Evolutionary conservation across 805 yeast species (phyloP).

Genomic region (Kregervanrija pseudodelftensis): DNA sequence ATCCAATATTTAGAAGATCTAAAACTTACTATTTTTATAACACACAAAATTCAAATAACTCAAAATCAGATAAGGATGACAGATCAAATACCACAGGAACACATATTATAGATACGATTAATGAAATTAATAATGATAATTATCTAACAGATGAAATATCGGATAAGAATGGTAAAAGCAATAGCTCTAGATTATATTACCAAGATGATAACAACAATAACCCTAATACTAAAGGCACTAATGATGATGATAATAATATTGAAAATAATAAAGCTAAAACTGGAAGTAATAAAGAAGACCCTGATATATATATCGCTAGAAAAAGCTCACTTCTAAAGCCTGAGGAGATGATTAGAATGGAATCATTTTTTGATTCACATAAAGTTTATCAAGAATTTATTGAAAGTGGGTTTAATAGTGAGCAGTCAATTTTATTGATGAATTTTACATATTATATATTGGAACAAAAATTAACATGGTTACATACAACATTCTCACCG

Average conservation of each 20-base stretch:
- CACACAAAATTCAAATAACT: too few relatives aligned
- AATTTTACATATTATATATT: constrained; percentile 31
- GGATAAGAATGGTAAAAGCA: constrained; percentile 1
- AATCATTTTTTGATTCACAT: constrained; percentile 53
- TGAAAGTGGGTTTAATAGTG: constrained; percentile 50
- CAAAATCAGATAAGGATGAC: too few relatives aligned
- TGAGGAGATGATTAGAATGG: constrained; percentile 21
- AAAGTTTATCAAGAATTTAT: constrained; percentile 46
- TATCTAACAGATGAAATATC: constrained; percentile 6
- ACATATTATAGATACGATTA: constrained; percentile 22
- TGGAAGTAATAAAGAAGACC: background rate
- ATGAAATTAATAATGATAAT: constrained; percentile 23
- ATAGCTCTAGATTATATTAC: background rate
- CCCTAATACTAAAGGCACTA: constrained; percentile 4
- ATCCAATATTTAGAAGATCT: too few relatives aligned
- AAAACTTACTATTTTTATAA: too few relatives aligned
- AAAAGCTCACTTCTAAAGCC: constrained; percentile 4
- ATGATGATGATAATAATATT: background rate
- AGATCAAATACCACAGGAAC: constrained; percentile 13
- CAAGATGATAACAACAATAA: background rate
- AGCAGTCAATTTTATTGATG: constrained; percentile 56
- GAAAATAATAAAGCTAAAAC: background rate
- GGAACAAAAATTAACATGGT: constrained; percentile 35
- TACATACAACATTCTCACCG: constrained; percentile 42
- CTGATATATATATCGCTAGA: background rate